These are phyloP conservation scores for Botrytis galanthina DNA, from an alignment of 2,329 filamentous ascomycete genomes.

Conservation along the genomic window DNA sequence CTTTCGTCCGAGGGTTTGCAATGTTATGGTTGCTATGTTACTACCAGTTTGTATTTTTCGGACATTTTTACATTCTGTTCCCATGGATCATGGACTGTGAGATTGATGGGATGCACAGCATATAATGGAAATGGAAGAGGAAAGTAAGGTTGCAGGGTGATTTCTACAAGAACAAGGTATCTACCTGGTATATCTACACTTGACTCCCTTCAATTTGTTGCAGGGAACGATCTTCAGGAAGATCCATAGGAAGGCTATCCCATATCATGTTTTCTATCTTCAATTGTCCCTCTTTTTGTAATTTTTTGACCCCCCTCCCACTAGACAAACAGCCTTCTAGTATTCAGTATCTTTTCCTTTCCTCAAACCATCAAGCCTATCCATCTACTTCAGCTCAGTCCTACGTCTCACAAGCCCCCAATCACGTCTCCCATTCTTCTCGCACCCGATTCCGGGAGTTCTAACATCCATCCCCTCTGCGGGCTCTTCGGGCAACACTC, in stretches of 20 bases:
- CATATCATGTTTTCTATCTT: not conserved
- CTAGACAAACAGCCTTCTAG: not conserved
- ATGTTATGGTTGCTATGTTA: conserved; percentile 9
- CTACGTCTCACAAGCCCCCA: not conserved
- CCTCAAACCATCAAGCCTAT: not conserved
- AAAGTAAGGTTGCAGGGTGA: not conserved
- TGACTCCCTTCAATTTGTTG: too few species aligned
- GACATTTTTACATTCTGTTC: not conserved
- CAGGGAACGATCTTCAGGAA: not conserved
- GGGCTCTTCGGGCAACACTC: not conserved
- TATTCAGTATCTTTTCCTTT: not conserved
- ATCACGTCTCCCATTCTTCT: not conserved
- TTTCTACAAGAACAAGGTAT: not conserved
- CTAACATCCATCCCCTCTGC: not conserved
- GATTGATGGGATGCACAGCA: conserved; percentile 11
- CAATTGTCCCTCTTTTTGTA: not conserved
- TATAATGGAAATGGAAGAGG: not conserved
- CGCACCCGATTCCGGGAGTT: not conserved
- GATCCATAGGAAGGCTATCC: not conserved
- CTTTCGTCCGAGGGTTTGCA: conserved; percentile 7
- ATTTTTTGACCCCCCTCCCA: accelerated
- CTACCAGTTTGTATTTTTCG: conserved; percentile 1
- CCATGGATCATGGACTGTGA: not conserved
- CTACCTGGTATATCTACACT: not conserved
- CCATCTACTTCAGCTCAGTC: not conserved